Percentiles rank a stretch among this genome's conserved stretches.
These are phyloP conservation scores for Ogataea neopini DNA, from an alignment of 805 yeast species.

Conservation along the genomic window DNA sequence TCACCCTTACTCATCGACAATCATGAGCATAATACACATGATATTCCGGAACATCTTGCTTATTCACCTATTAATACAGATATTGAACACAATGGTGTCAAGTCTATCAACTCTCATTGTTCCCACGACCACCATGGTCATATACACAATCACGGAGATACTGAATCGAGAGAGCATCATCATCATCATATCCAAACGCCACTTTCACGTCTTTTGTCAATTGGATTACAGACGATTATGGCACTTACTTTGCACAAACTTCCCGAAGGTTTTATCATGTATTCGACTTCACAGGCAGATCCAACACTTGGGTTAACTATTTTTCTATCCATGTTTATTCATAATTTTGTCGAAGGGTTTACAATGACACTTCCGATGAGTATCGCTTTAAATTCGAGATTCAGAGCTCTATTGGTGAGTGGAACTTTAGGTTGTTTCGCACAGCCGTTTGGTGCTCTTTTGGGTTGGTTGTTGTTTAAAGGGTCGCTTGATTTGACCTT, in stretches of 20 bases:
- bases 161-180: constrained; percentile 42
- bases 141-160: constrained; percentile 17
- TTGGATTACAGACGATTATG: constrained; percentile 86
- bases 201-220: constrained; percentile 72
- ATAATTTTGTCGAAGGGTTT: constrained; percentile 92
- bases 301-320: constrained; percentile 74
- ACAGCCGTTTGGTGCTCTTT: constrained; percentile 85
- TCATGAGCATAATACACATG: neutral
- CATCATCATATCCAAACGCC: constrained; percentile 84
- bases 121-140: constrained; percentile 14
- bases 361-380: constrained; percentile 90
- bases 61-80: no score
- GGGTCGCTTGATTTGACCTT: constrained; percentile 37
- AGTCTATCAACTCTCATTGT: neutral
- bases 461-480: constrained; percentile 56
- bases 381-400: constrained; percentile 64
- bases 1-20: constrained; percentile 33
- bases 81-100: neutral
- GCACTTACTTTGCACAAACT: constrained; percentile 88
- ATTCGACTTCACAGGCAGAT: constrained; percentile 69
- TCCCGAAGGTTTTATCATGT: constrained; percentile 94
- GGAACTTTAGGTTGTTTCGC: constrained; percentile 77
- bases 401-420: constrained; percentile 63
- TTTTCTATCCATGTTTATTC: constrained; percentile 81
- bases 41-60: neutral